Evolutionary conservation across 768 basidiomycete genomes (phyloP).

Genomic region (Tulasnella sp.): DNA sequence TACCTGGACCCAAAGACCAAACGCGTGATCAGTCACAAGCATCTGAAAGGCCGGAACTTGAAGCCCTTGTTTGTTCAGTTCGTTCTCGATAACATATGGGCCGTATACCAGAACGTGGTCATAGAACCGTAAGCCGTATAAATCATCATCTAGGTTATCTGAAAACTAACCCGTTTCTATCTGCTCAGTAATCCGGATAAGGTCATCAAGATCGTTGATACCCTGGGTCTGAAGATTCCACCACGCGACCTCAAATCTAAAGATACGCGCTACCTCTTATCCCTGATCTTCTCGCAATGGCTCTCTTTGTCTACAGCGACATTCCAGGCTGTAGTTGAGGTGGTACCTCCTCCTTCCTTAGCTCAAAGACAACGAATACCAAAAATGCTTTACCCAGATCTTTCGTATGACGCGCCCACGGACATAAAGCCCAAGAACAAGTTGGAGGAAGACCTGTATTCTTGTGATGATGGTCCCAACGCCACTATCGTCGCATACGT

Average conservation of each 20-base stretch:
- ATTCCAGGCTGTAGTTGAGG: conserved; percentile 86
- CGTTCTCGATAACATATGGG: conserved; percentile 95
- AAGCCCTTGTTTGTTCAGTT: conserved; percentile 98
- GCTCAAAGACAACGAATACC: conserved; percentile 84
- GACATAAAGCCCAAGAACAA: conserved; percentile 64
- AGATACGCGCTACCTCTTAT: conserved; percentile 78
- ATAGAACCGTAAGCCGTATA: conserved; percentile 72
- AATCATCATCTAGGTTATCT: background rate
- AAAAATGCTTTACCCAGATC: conserved; percentile 83
- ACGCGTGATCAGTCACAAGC: conserved; percentile 84
- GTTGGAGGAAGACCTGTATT: conserved; percentile 78
- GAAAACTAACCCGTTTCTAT: background rate
- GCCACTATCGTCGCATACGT: conserved; percentile 79
- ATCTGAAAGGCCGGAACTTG: conserved; percentile 76
- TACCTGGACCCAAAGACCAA: conserved; percentile 96
- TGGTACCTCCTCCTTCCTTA: conserved; percentile 80
- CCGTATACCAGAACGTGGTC: conserved; percentile 86
- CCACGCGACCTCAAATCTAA: conserved; percentile 90
- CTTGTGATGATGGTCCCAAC: conserved; percentile 54
- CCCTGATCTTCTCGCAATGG: conserved; percentile 91
- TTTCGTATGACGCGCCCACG: conserved; percentile 45
- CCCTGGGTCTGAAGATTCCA: conserved; percentile 75
- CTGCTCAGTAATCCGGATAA: conserved; percentile 76
- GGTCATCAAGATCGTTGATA: conserved; percentile 76
- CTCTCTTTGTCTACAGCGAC: conserved; percentile 87